phyloP scores from a whole-genome alignment of 177 flowering plant species.

The Tripterygium wilfordii region DNA sequence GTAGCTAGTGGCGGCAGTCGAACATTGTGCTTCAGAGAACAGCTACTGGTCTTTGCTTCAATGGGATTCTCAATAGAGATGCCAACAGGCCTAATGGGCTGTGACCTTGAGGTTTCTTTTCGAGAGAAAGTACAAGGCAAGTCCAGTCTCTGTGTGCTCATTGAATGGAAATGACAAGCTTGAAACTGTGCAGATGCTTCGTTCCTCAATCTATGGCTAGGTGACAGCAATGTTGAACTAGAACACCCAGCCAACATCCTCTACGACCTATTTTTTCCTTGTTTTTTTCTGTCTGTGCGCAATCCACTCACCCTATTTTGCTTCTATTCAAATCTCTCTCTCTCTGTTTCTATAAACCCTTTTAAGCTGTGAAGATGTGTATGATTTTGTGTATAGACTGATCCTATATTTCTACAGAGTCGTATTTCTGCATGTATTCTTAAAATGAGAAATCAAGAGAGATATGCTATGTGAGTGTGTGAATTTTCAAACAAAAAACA shows the following conservation, averaged over 20 bases:
- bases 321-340: slow-evolving; percentile 9
- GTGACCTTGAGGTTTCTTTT: slow-evolving; percentile 56
- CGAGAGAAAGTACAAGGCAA: slow-evolving; percentile 68
- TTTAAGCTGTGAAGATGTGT: neutral
- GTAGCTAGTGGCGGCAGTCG: slow-evolving; percentile 56
- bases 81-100: slow-evolving; percentile 61
- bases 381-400: neutral
- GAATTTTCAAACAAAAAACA: neutral
- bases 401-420: neutral
- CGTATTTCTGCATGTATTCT: neutral
- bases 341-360: slow-evolving; percentile 1
- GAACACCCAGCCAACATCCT: slow-evolving; percentile 98
- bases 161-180: slow-evolving; percentile 76
- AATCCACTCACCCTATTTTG: slow-evolving; percentile 20
- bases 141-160: slow-evolving; percentile 92
- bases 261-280: slow-evolving; percentile 26
- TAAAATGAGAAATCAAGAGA: slow-evolving; percentile 15
- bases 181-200: slow-evolving; percentile 71
- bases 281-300: slow-evolving; percentile 6
- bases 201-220: slow-evolving; percentile 86
- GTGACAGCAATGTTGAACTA: slow-evolving; percentile 77
- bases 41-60: slow-evolving; percentile 39
- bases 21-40: slow-evolving; percentile 59
- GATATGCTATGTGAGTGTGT: slow-evolving; percentile 13
- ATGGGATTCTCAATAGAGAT: slow-evolving; percentile 53